These are phyloP conservation scores for Graphilbum ipis-grandicollis DNA, from an alignment of 2,329 filamentous ascomycete genomes.

Conservation along the genomic window DNA sequence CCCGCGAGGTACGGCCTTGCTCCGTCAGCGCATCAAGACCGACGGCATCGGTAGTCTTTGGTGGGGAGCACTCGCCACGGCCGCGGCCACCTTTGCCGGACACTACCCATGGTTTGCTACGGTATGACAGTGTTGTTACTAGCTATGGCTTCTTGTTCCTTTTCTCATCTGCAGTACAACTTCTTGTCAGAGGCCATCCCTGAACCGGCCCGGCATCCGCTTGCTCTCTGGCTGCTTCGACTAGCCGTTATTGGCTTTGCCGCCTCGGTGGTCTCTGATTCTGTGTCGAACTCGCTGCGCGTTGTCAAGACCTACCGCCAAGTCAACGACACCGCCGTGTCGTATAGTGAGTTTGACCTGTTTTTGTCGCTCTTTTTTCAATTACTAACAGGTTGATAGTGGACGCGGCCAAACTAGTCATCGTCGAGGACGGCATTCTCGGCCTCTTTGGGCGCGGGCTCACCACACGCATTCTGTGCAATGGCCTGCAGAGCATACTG, in stretches of 20 bases:
- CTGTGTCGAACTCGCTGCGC: conserved; percentile 27
- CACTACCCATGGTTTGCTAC: conserved; percentile 34
- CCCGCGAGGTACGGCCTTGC: conserved; percentile 20
- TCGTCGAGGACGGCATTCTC: conserved; percentile 21
- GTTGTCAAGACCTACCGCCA: conserved; percentile 32
- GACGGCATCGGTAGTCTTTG: conserved; percentile 27
- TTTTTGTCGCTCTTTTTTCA: not conserved
- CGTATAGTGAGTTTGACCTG: conserved; percentile 19
- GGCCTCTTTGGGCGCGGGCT: conserved; percentile 27
- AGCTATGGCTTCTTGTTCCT: not conserved
- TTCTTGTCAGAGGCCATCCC: conserved; percentile 20
- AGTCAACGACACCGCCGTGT: conserved; percentile 28
- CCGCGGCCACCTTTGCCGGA: conserved; percentile 28
- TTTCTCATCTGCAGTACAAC: conserved; percentile 20
- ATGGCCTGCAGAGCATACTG: conserved; percentile 26
- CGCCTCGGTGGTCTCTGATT: conserved; percentile 26
- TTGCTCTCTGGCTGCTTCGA: conserved; percentile 24
- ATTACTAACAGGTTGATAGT: conserved; percentile 11
- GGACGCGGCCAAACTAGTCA: conserved; percentile 22
- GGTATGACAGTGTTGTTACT: conserved; percentile 10
- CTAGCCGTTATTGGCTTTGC: conserved; percentile 25
- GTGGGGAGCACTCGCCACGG: conserved; percentile 31
- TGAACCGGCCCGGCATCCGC: conserved; percentile 21
- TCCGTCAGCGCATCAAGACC: conserved; percentile 25
- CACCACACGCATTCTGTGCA: conserved; percentile 28